Conservation (phyloP, 352 stramenopile species). For the Phytophthora capsici region DNA sequence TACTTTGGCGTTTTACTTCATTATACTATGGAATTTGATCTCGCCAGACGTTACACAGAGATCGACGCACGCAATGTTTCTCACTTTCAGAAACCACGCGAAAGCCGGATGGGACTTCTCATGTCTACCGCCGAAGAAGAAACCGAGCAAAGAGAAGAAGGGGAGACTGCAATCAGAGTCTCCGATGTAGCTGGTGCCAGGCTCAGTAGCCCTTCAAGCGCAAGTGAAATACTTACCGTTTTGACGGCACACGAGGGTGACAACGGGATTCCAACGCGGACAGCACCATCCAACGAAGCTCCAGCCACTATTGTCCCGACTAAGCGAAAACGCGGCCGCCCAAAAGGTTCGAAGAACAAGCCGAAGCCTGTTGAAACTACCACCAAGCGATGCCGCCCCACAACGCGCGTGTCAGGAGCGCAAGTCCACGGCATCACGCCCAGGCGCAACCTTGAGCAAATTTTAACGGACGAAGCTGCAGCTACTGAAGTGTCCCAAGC, state of each 20-base stretch:
- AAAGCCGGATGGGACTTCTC: no score
- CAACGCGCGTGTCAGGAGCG: background rate
- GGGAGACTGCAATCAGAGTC: background rate
- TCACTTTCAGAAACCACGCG: no score
- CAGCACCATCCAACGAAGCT: no score
- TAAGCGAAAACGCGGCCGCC: background rate
- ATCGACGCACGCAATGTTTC: background rate
- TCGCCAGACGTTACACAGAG: background rate
- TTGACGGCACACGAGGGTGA: no score
- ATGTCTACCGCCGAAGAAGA: no score
- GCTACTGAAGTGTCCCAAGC: no score
- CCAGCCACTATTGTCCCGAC: background rate
- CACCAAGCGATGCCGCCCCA: background rate
- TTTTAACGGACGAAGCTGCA: background rate
- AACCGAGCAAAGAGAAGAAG: background rate
- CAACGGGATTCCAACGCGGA: no score
- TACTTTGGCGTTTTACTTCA: background rate
- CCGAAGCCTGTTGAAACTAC: background rate
- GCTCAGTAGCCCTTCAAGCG: no score
- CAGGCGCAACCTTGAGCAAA: background rate
- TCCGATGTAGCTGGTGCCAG: no score
- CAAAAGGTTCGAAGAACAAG: constrained; percentile 9
- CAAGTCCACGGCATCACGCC: background rate
- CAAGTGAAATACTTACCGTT: no score
- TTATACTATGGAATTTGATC: constrained; percentile 1